These are phyloP conservation scores for Psophocarpus tetragonolobus DNA, from an alignment of 306 rosid genomes.

Conservation along the genomic window DNA sequence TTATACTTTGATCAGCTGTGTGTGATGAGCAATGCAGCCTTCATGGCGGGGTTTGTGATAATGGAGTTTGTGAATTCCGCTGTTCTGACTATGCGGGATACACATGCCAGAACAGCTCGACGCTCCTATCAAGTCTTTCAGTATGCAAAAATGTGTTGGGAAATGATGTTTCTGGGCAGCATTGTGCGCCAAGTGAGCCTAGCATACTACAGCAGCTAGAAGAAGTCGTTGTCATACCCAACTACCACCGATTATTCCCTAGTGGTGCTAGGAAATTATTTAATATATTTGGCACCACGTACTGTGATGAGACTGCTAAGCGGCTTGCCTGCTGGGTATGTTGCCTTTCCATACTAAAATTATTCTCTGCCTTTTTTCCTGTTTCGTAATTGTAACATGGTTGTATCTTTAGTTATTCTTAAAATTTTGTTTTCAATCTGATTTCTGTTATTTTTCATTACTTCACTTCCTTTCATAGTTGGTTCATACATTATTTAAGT, in stretches of 20 bases:
- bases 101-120: constrained; percentile 93
- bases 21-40: constrained; percentile 99
- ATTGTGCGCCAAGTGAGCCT: constrained; percentile 95
- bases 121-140: constrained; percentile 73
- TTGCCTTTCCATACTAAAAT: background rate
- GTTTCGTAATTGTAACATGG: background rate
- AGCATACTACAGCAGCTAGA: constrained; percentile 93
- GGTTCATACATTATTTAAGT: background rate
- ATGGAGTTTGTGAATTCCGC: constrained; percentile 96
- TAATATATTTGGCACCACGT: constrained; percentile 80
- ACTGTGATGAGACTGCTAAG: constrained; percentile 90
- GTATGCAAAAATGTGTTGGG: constrained; percentile 79
- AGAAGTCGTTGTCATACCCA: constrained; percentile 95
- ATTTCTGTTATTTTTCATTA: background rate
- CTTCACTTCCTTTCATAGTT: background rate
- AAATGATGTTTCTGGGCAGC: constrained; percentile 80
- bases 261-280: constrained; percentile 92
- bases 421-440: background rate
- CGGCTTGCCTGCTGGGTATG: constrained; percentile 97
- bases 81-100: constrained; percentile 98
- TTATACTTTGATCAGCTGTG: constrained; percentile 62
- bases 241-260: constrained; percentile 89
- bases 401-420: background rate
- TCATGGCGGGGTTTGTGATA: constrained; percentile 97
- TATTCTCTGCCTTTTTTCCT: constrained; percentile 2